Conservation (phyloP, 202 grass and related monocot species). For the Zizania palustris region DNA sequence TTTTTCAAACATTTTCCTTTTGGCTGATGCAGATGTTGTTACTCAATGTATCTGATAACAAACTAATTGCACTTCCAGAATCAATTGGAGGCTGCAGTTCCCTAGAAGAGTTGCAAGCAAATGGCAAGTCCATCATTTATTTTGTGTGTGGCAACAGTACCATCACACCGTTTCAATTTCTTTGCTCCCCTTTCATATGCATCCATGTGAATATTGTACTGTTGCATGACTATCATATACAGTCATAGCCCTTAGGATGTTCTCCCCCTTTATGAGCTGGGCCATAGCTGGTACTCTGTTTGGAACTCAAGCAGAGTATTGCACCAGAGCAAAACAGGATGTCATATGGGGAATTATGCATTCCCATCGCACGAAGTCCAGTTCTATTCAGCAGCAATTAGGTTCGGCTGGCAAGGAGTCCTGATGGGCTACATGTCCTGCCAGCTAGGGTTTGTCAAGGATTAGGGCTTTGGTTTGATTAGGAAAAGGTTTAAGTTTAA, state of each 20-base stretch:
- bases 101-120: conserved; percentile 91
- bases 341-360: too few relatives aligned
- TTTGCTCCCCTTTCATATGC: background rate
- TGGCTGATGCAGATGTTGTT: conserved; percentile 70
- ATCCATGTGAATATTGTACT: conserved; percentile 12
- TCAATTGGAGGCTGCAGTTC: conserved; percentile 85
- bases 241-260: conserved; percentile 15
- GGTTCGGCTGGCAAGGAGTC: too few relatives aligned
- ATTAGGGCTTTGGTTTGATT: too few relatives aligned
- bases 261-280: conserved; percentile 11
- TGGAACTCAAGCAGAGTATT: conserved; percentile 12
- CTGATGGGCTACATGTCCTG: too few relatives aligned
- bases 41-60: conserved; percentile 90
- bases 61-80: conserved; percentile 78
- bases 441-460: too few relatives aligned
- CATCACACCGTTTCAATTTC: conserved; percentile 17
- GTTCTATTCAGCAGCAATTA: too few relatives aligned
- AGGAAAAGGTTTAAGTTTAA: too few relatives aligned
- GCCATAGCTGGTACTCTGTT: conserved; percentile 25
- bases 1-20: conserved; percentile 19
- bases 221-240: conserved; percentile 7
- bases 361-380: too few relatives aligned
- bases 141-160: conserved; percentile 2
- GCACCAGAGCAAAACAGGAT: background rate
- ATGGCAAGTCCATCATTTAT: conserved; percentile 57